A percentile compares a stretch with the other conserved stretches of the same genome.
Evolutionary conservation across 305 asterid species (phyloP).

Genomic region (Caryopteris hybrid): DNA sequence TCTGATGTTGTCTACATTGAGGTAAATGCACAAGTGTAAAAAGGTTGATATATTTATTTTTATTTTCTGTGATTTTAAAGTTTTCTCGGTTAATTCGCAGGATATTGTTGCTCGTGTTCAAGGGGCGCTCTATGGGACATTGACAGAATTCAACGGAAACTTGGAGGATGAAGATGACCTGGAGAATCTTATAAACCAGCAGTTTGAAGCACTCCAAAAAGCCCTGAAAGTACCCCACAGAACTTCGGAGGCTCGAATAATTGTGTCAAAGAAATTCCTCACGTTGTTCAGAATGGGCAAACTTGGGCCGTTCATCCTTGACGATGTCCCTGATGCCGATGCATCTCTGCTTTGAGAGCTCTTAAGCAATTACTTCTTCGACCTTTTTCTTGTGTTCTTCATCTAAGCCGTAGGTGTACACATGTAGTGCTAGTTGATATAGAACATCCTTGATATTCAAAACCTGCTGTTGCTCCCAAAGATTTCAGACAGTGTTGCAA

Average conservation of each 20-base stretch:
- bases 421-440: neutral
- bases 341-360: conserved; percentile 21
- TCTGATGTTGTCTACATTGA: conserved; percentile 59
- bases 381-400: conserved; percentile 9
- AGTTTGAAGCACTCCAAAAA: conserved; percentile 67
- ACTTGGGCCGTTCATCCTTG: conserved; percentile 85
- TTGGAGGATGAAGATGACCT: conserved; percentile 73
- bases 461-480: neutral
- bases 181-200: conserved; percentile 64
- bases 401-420: neutral
- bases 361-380: neutral
- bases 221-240: conserved; percentile 73
- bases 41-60: neutral
- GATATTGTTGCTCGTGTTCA: conserved; percentile 66
- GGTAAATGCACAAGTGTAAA: conserved; percentile 33
- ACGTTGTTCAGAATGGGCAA: conserved; percentile 77
- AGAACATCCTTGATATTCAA: neutral
- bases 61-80: too few species aligned
- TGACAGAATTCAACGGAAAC: conserved; percentile 55
- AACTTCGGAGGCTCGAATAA: conserved; percentile 74
- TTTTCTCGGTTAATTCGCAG: conserved; percentile 29
- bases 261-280: conserved; percentile 73
- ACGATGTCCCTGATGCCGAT: conserved; percentile 56
- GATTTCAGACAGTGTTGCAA: neutral
- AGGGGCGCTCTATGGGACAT: conserved; percentile 48